Base-by-base conservation (phyloP, 768 basidiomycete genomes). In the Kwoniella shandongensis region DNA sequence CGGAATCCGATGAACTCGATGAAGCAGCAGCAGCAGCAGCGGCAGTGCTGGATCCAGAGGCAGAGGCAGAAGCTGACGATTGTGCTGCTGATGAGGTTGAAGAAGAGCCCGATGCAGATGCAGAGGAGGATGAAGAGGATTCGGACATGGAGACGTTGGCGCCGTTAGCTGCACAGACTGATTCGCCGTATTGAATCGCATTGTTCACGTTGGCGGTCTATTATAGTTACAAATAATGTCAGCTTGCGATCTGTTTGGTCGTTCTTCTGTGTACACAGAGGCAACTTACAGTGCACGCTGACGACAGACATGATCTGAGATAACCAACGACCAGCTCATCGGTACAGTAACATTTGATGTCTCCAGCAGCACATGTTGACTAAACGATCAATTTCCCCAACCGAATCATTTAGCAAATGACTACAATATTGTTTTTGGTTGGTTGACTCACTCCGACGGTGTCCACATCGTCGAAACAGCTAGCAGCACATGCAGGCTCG, bases 291-390 rank as follows among this genome's bases (percentile, higher is more conserved):
- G 45, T 51, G 35, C 59, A 61, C 17, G 47, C 50, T 8, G 59
- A 47, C 23, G 46, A 48, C n/a, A 61, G 42, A 56, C 59, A 61
- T 2, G 59, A 61, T 61, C 48, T 30, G 11, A 61, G 54, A 10
- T 47, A 61, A 15, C 48, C 53, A 26, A 53, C 55, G 30, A 61
- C 46, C 23, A 49, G 32, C 4, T 47, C 38, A 18, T 49, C 40
- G 30, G 40, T 55, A 36, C 59, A 61, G 42, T 55, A 61, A 56
- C 59, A 61, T 30, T 42, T 39, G 10, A 61, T 56, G 49, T 61
- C 54, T 13, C 53, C 54, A 39, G 47, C 27, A 22, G 52, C n/a
- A 29, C 59, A 61, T 15, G 39, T 51, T 38, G 40, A 32, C 23
- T 38, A 12, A 44, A 26, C 25, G 13, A 22, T n/a, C n/a, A n/a